Conservation (phyloP, 352 stramenopile species). For the Phytophthora quininea region DNA sequence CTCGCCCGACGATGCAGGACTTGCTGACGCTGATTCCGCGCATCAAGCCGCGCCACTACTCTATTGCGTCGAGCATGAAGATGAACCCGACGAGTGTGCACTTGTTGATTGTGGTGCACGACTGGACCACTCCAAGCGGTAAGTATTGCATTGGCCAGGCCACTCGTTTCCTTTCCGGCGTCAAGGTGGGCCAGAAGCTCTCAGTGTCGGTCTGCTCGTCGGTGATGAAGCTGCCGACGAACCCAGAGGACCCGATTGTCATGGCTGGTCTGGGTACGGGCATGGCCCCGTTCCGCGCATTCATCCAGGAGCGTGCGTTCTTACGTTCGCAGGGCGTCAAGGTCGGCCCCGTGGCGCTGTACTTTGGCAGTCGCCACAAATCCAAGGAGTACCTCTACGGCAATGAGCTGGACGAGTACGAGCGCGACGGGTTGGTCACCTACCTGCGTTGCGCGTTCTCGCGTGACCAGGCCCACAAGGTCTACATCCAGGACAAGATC, state of each 20-base stretch:
- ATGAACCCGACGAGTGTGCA: constrained; percentile 85
- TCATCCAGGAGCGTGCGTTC: constrained; percentile 88
- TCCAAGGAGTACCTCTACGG: constrained; percentile 97
- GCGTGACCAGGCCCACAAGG: constrained; percentile 88
- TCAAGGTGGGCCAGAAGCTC: constrained; percentile 57
- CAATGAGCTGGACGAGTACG: constrained; percentile 89
- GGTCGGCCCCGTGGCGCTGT: constrained; percentile 83
- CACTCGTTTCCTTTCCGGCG: constrained; percentile 60
- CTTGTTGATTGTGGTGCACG: constrained; percentile 85
- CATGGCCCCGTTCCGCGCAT: constrained; percentile 91
- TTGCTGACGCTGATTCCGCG: constrained; percentile 75
- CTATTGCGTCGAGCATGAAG: constrained; percentile 91
- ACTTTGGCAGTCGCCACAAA: constrained; percentile 96
- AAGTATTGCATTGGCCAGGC: constrained; percentile 71
- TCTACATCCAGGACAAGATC: constrained; percentile 92
- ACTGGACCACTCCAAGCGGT: constrained; percentile 83
- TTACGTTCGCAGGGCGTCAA: constrained; percentile 64
- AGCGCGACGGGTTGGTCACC: constrained; percentile 82
- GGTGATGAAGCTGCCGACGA: constrained; percentile 78
- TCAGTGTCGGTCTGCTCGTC: constrained; percentile 77
- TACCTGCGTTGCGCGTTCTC: constrained; percentile 88
- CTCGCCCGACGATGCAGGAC: constrained; percentile 63
- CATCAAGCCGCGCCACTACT: constrained; percentile 92
- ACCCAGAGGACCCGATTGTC: constrained; percentile 76
- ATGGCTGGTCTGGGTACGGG: constrained; percentile 89